Conservation (phyloP, 192 early-diverging fungal genomes). For the Coemansia sp. region DNA sequence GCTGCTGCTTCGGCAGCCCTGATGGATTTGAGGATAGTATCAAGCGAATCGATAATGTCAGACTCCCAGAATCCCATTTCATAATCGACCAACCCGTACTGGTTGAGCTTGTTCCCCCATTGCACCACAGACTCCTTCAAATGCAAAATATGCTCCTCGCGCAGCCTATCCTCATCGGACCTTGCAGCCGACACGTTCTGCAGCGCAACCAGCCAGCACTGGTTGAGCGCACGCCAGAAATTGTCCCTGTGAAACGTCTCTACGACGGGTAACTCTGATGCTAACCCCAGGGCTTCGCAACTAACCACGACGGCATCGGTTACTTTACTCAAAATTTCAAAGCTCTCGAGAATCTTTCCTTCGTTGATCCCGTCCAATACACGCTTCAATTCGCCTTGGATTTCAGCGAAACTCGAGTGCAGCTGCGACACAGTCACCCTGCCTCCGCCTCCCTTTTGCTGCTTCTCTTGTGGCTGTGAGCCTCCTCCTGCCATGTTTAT, state of each 20-base stretch:
- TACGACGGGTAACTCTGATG: slow-evolving; percentile 61
- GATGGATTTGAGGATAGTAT: slow-evolving; percentile 46
- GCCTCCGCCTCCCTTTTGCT: neutral
- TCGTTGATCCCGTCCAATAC: slow-evolving; percentile 64
- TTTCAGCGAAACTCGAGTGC: slow-evolving; percentile 51
- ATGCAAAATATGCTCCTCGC: slow-evolving; percentile 60
- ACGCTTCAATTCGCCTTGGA: slow-evolving; percentile 66
- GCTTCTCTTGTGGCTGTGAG: neutral
- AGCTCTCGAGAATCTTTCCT: slow-evolving; percentile 63
- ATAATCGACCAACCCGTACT: slow-evolving; percentile 80
- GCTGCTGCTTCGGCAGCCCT: neutral
- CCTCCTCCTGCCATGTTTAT: too few relatives aligned
- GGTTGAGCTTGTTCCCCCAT: slow-evolving; percentile 71
- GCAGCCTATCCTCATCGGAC: slow-evolving; percentile 57
- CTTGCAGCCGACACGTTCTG: slow-evolving; percentile 56
- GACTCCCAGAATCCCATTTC: slow-evolving; percentile 81
- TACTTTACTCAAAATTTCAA: slow-evolving; percentile 67
- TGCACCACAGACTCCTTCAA: slow-evolving; percentile 60
- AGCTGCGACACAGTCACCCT: slow-evolving; percentile 40
- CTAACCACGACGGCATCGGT: slow-evolving; percentile 67
- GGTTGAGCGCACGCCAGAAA: slow-evolving; percentile 75
- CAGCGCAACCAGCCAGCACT: slow-evolving; percentile 74
- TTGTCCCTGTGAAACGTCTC: slow-evolving; percentile 62
- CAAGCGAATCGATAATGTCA: slow-evolving; percentile 69
- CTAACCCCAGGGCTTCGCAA: slow-evolving; percentile 67